Conservation (phyloP, 164 flowering plant species). For the Vitis labrusca region DNA sequence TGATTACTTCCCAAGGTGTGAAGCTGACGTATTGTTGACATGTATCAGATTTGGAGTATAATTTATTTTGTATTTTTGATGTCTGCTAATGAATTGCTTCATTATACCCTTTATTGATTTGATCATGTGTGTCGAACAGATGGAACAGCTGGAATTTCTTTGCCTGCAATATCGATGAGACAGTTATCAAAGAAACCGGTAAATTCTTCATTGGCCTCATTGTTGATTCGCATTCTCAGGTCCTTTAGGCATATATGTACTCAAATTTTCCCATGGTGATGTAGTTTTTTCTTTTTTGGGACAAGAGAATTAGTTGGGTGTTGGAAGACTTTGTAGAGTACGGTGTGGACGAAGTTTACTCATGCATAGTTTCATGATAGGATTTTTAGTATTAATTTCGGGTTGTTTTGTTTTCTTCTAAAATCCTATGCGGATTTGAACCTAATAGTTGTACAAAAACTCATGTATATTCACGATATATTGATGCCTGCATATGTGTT, state of each 20-base stretch:
- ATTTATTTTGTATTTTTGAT: not conserved
- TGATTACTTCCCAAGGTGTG: not conserved
- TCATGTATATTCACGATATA: not conserved
- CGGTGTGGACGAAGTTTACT: not conserved
- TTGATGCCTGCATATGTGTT: not conserved
- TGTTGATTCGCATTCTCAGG: not conserved
- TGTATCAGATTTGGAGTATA: not conserved
- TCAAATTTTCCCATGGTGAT: no score
- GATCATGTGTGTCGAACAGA: slow-evolving; percentile 36
- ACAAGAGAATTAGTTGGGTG: not conserved
- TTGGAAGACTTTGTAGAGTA: not conserved
- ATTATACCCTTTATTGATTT: no score
- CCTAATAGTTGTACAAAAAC: no score
- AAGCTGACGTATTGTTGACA: not conserved
- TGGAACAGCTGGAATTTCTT: slow-evolving; percentile 99
- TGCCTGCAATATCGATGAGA: slow-evolving; percentile 82
- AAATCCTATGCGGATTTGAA: not conserved
- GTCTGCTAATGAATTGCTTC: no score
- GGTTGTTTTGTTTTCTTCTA: not conserved
- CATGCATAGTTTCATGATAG: not conserved
- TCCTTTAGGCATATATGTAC: not conserved
- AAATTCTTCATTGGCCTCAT: not conserved
- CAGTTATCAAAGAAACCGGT: slow-evolving; percentile 85
- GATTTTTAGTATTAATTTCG: not conserved
- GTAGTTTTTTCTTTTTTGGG: not conserved